phyloP scores from a whole-genome alignment of 1,284 basidiomycete genomes.

The Athelia psychrophila region DNA sequence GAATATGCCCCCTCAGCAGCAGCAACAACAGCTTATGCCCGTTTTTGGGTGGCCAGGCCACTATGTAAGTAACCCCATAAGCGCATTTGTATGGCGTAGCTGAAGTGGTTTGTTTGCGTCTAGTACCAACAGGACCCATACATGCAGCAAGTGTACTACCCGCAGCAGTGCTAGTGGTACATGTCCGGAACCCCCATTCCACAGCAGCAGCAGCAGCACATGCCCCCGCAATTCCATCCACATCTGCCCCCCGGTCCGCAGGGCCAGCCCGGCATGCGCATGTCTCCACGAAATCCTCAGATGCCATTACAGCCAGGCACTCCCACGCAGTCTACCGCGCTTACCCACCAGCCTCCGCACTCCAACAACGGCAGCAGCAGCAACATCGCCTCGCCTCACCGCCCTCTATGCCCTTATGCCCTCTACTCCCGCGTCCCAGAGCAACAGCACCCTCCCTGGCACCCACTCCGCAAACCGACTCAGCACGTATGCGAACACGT shows the following conservation, averaged over 20 bases:
- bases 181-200: too few relatives aligned
- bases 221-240: conserved; percentile 12
- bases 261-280: conserved; percentile 41
- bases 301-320: conserved; percentile 55
- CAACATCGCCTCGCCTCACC: conserved; percentile 54
- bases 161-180: too few relatives aligned
- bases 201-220: background rate
- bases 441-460: conserved; percentile 36
- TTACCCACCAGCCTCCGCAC: conserved; percentile 41
- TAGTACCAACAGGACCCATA: too few relatives aligned
- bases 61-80: too few relatives aligned
- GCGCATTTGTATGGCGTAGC: too few relatives aligned
- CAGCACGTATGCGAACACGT: conserved; percentile 59
- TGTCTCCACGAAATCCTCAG: conserved; percentile 65
- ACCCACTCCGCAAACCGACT: conserved; percentile 39
- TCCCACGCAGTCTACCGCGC: conserved; percentile 56
- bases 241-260: conserved; percentile 33
- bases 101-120: too few relatives aligned
- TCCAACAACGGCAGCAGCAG: conserved; percentile 44
- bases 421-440: conserved; percentile 55
- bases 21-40: too few relatives aligned
- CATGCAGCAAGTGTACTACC: too few relatives aligned
- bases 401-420: conserved; percentile 43
- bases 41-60: too few relatives aligned
- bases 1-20: too few relatives aligned